Evolutionary conservation across 257 asterid species (phyloP), one percentile per base, ranked within the genome.

Genomic region (Verbena officinalis): DNA sequence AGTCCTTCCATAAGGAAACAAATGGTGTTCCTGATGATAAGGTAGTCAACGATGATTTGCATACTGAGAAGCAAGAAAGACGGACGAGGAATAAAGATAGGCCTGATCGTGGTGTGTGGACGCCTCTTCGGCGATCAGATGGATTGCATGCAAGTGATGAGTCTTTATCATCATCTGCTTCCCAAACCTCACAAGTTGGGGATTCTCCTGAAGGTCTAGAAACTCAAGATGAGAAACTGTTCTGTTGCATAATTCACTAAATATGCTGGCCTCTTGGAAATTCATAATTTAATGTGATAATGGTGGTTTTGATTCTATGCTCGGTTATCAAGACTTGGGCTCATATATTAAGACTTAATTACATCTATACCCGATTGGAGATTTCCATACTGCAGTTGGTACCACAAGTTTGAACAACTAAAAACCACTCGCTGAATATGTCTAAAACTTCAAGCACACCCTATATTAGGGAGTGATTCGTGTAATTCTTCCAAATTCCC

Each of bases 31-130:
- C 80, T 15, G 90, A 81, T 65, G 86, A 78, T 68, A 89, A 70
- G 73, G 62, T 63, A 68, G 77, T 33, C 36, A 62, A 67, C n/a
- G 73, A 64, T 67, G 84, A 83, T 76, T 46, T 44, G 55, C 76
- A 73, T 58, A 4, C 59, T 43, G 93, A 81, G 73, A 84, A 74
- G 76, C 84, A 73, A 42, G 95, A 89, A 59, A 84, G 78, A 44
- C 82, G 86, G 22, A 71, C 74, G 16, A 78, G 88, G 79, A 87
- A 85, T 62, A 89, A 80, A 76, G 89, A 83, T 69, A 84, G 93
- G 62, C 94, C 94, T 66, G 97, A 89, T 73, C 91, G 93, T 73
- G 94, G 87, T 71, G 91, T 87, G 40, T 81, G 95, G 97, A 70
- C 91, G 27, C 91, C 89, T 70, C 81, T 82, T 67, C 84, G 82